These are phyloP conservation scores for Diphasiastrum complanatum DNA, from an alignment of 83 land plant genomes.

Conservation along the genomic window DNA sequence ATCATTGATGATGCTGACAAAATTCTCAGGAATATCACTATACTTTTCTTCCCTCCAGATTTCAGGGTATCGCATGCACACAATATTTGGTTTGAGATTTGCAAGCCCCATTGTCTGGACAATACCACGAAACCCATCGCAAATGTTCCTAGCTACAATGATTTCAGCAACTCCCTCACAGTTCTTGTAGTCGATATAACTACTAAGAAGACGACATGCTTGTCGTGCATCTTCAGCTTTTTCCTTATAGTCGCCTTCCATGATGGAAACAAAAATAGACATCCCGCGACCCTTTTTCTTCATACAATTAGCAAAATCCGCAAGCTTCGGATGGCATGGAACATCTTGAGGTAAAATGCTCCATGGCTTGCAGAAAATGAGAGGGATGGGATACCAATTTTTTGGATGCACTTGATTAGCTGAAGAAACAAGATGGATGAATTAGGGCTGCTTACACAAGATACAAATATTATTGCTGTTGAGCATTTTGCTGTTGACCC, in stretches of 20 bases:
- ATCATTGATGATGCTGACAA: constrained; percentile 13
- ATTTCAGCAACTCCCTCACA: constrained; percentile 15
- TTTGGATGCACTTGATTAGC: constrained; percentile 14
- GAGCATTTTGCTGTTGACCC: too few relatives aligned
- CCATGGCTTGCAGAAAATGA: constrained; percentile 17
- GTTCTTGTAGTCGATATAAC: constrained; percentile 11
- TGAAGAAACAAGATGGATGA: not conserved
- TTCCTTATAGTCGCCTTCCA: constrained; percentile 9
- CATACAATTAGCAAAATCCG: constrained; percentile 17
- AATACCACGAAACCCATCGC: constrained; percentile 7
- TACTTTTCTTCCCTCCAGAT: constrained; percentile 16
- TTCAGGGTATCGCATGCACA: constrained; percentile 15
- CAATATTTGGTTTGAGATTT: constrained; percentile 12
- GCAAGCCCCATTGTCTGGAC: constrained; percentile 18
- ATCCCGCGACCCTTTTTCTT: constrained; percentile 15
- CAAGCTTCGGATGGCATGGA: constrained; percentile 17
- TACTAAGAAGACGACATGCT: constrained; percentile 6
- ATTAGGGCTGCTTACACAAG: not conserved
- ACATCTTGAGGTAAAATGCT: constrained; percentile 7
- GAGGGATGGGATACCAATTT: constrained; percentile 15
- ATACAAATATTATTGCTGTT: too few relatives aligned
- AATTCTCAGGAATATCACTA: not conserved
- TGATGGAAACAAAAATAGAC: constrained; percentile 13
- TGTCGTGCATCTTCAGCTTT: constrained; percentile 14
- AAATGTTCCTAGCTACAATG: constrained; percentile 3